Evolutionary conservation across 1,284 basidiomycete genomes (phyloP), one percentile per base, ranked within the genome.

Genomic region (Amylostereum areolatum): DNA sequence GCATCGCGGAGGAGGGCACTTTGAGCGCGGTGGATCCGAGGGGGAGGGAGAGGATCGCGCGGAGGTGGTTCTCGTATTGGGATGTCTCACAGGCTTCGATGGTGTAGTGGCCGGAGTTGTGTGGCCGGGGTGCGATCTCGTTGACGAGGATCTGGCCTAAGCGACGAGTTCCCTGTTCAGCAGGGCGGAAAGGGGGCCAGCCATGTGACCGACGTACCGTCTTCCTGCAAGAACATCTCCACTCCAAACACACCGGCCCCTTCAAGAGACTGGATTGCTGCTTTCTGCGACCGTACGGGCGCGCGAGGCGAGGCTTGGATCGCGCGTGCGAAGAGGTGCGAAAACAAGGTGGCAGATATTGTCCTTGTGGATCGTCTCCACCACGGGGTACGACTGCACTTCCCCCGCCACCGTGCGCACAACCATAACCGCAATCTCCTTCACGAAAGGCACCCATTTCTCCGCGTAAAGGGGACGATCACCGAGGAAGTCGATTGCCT

Each of bases 21-120:
- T 92, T 92, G 54, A 99, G 81, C 0, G 80, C 73, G 1, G 95
- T 95, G 11, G 88, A 90, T 25, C 96, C 96, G 12, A 99, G 79
- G 2, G 96, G 94, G 8, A 97, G 77, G 36, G 79, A 81, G 24
- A 98, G 83, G 65, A 99, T 95, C n/a, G 95, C 92, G 32, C 95
- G 92, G 36, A 99, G 83, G 67, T 99, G 97, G 62, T 98, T 97
- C 66, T 96, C 94, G 71, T 94, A 99, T 70, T 99, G 97, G 10
- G 93, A 97, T 2, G 93, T 91, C 58, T 92, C 78, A 66, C 92
- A 97, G 0, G 96, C 95, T 70, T 98, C 96, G 63, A 99, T 98
- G n/a, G 96, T 98, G 69, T 98, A 97, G 67, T 99, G 97, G 0
- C 96, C 96, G 7, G 94, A 97, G 70, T 99, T 99, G 69, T 99